Evolutionary conservation across 495 filamentous ascomycete genomes (phyloP).

Genomic region (Aspergillus ostianus): DNA sequence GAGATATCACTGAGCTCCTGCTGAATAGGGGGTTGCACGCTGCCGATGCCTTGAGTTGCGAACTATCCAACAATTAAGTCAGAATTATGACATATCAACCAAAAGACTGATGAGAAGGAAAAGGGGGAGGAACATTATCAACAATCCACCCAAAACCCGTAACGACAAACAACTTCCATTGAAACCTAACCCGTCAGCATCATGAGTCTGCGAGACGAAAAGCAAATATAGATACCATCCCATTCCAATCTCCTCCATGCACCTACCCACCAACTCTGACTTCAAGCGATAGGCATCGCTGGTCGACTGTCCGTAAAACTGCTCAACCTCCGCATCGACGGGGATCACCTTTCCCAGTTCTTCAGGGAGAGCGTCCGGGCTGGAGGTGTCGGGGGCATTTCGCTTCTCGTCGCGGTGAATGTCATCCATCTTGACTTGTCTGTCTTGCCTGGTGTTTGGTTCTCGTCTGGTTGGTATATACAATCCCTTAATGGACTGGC

Average conservation of each 20-base stretch:
- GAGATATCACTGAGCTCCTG: constrained; percentile 29
- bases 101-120: neutral
- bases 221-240: constrained; percentile 22
- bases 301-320: constrained; percentile 34
- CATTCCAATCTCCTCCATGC: constrained; percentile 36
- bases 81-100: too few relatives aligned
- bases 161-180: constrained; percentile 34
- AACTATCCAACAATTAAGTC: constrained; percentile 15
- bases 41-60: constrained; percentile 32
- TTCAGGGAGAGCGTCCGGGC: constrained; percentile 2
- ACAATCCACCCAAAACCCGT: constrained; percentile 39
- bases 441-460: neutral
- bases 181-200: constrained; percentile 21
- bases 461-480: too few relatives aligned
- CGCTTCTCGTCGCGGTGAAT: constrained; percentile 18
- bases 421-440: constrained; percentile 18
- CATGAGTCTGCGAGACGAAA: neutral
- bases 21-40: constrained; percentile 30
- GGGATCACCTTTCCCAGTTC: constrained; percentile 21
- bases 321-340: constrained; percentile 22
- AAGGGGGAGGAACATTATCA: constrained; percentile 24
- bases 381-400: neutral
- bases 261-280: constrained; percentile 31
- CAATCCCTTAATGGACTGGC: too few relatives aligned
- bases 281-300: constrained; percentile 34